Conservation (phyloP, 176 grass and related monocot genomes). For the Panicum miliaceum region DNA sequence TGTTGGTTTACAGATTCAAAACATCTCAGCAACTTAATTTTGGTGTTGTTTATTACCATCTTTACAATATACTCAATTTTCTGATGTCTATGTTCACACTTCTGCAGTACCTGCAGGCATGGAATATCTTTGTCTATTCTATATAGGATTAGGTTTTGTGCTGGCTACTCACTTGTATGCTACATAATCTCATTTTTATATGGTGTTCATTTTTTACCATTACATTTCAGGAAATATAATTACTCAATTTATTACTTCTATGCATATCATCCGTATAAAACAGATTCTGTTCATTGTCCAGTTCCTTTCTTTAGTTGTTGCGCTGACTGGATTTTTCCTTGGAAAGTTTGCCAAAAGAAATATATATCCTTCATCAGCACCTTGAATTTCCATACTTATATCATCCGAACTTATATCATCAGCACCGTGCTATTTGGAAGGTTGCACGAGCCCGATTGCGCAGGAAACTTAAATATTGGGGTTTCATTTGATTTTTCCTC, state of each 20-base stretch:
- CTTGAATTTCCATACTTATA: neutral
- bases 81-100: too few species aligned
- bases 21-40: too few species aligned
- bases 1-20: too few species aligned
- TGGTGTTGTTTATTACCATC: too few species aligned
- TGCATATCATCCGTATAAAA: neutral
- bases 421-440: neutral
- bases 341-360: constrained; percentile 2
- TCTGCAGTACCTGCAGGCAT: too few species aligned
- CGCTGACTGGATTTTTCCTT: constrained; percentile 2
- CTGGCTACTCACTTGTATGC: too few species aligned
- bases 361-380: neutral
- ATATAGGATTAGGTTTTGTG: too few species aligned
- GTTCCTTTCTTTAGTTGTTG: neutral
- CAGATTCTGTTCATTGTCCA: neutral
- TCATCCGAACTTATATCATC: neutral
- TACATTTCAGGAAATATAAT: too few species aligned
- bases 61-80: too few species aligned
- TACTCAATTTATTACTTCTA: too few species aligned
- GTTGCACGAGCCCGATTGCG: neutral
- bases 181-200: neutral
- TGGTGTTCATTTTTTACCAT: too few species aligned
- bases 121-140: too few species aligned
- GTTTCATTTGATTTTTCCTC: constrained; percentile 27
- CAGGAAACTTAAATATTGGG: neutral